Conservation (phyloP, 179 eudicot species). For the Corrigiola litoralis region DNA sequence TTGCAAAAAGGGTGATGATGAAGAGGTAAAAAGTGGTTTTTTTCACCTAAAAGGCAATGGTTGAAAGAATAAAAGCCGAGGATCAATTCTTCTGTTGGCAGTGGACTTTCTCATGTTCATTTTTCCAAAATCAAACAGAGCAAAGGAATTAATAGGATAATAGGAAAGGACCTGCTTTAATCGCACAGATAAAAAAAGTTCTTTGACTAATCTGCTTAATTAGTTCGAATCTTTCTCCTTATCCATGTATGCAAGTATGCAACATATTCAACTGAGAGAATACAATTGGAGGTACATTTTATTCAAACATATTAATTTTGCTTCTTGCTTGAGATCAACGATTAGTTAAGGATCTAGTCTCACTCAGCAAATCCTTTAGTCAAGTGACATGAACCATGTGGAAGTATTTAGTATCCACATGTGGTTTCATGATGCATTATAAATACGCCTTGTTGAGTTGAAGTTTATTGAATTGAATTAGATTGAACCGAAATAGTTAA, state of each 20-base stretch:
- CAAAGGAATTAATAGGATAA: background rate
- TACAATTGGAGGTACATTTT: background rate
- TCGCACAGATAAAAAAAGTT: background rate
- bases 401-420: background rate
- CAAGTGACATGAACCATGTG: background rate
- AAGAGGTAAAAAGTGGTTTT: constrained; percentile 1
- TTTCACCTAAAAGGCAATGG: constrained; percentile 21
- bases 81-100: constrained; percentile 10
- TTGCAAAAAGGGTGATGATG: constrained; percentile 13
- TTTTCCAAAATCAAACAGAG: constrained; percentile 16
- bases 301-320: no score
- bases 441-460: no score
- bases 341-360: background rate
- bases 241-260: no score
- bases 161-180: background rate
- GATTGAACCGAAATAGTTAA: no score
- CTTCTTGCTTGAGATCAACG: no score
- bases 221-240: no score
- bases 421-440: no score
- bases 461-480: no score
- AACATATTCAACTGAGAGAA: background rate
- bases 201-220: no score
- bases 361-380: background rate
- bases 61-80: constrained; percentile 19
- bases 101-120: constrained; percentile 13